These are phyloP conservation scores for Carex parvula DNA, from an alignment of 176 grass and related monocot genomes.

Conservation along the genomic window DNA sequence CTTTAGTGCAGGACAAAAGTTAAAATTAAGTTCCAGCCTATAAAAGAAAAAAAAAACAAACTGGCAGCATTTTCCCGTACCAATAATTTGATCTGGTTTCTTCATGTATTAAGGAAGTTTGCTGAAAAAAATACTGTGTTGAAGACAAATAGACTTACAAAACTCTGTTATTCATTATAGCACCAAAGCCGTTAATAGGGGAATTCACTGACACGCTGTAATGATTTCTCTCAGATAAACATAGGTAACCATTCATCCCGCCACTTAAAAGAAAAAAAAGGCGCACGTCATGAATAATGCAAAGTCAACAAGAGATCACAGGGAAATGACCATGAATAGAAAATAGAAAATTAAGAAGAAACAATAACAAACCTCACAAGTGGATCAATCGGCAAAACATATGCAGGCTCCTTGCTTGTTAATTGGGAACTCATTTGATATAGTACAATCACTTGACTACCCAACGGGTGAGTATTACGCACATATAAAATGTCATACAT, in stretches of 20 bases:
- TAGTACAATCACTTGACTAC: conserved; percentile 52
- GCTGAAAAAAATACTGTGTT: neutral
- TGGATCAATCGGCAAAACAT: conserved; percentile 59
- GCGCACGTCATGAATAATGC: conserved; percentile 1
- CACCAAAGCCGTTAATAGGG: conserved; percentile 71
- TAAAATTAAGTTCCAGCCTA: conserved; percentile 64
- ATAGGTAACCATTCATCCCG: conserved; percentile 97
- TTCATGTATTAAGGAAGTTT: neutral
- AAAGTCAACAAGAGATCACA: conserved; percentile 7
- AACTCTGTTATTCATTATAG: conserved; percentile 73
- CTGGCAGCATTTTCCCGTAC: neutral
- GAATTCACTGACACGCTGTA: conserved; percentile 41
- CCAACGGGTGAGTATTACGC: conserved; percentile 61
- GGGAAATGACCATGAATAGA: conserved; percentile 15
- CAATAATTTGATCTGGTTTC: conserved; percentile 1
- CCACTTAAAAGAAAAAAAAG: conserved; percentile 35
- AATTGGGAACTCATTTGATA: conserved; percentile 57
- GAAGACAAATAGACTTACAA: conserved; percentile 52
- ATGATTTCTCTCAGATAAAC: conserved; percentile 69
- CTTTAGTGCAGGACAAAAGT: conserved; percentile 62
- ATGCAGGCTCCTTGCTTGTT: conserved; percentile 40
- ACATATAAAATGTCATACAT: conserved; percentile 88
- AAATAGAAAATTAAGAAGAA: conserved; percentile 27
- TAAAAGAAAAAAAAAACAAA: conserved; percentile 15
- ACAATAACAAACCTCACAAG: conserved; percentile 58